A percentile compares a stretch with the other conserved stretches of the same genome.
These are phyloP conservation scores for Melampsora occidentalis DNA, from an alignment of 1,284 basidiomycete species.

Conservation along the genomic window DNA sequence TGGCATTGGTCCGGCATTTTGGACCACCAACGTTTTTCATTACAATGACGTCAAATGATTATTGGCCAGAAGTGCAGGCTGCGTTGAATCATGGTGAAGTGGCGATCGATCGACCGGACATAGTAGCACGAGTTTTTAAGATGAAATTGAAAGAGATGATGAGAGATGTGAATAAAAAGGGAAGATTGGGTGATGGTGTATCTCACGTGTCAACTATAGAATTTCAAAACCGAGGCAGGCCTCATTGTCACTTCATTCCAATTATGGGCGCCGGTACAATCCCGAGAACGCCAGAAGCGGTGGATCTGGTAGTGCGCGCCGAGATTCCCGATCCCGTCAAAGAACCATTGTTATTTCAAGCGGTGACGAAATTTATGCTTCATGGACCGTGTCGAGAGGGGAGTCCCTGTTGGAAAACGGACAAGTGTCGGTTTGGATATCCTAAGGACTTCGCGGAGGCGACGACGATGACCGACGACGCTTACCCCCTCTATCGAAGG, in stretches of 20 bases:
- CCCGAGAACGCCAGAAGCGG: too few species aligned
- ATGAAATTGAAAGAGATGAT: neutral
- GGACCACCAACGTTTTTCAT: conserved; percentile 23
- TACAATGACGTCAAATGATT: conserved; percentile 16
- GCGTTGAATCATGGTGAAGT: too few species aligned
- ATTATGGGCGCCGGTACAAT: too few species aligned
- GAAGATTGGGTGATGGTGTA: neutral
- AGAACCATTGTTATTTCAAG: neutral
- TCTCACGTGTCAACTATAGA: conserved; percentile 4
- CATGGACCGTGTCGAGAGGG: conserved; percentile 58
- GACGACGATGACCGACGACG: conserved; percentile 55
- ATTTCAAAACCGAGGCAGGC: conserved; percentile 13
- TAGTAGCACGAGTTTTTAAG: neutral
- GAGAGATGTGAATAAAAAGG: neutral
- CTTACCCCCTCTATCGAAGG: conserved; percentile 53
- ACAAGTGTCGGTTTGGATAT: conserved; percentile 56
- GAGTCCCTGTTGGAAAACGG: conserved; percentile 56
- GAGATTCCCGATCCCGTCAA: neutral
- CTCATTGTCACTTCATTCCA: too few species aligned
- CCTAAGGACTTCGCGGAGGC: conserved; percentile 55
- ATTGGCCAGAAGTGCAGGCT: neutral
- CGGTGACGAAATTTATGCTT: conserved; percentile 53
- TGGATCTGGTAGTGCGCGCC: neutral
- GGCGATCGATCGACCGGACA: neutral
- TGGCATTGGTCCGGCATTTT: neutral